Percentiles rank a stretch among this genome's conserved stretches.
phyloP scores from a whole-genome alignment of 495 filamentous ascomycete species.

The Aspergillus nanangensis region DNA sequence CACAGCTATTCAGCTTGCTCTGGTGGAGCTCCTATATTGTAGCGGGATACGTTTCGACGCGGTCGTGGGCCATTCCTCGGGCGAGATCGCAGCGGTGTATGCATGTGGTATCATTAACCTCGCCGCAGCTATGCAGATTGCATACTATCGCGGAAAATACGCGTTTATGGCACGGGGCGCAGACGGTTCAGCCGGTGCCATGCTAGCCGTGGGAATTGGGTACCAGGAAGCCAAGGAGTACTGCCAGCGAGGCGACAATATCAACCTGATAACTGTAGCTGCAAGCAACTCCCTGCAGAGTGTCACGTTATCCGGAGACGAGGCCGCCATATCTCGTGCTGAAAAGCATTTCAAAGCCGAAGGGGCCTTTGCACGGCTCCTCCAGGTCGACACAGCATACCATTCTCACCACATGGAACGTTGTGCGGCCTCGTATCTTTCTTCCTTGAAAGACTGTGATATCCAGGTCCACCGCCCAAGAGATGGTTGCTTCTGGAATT shows the following conservation, averaged over 20 bases:
- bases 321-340: conserved; percentile 39
- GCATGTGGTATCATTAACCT: conserved; percentile 24
- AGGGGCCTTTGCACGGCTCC: conserved; percentile 30
- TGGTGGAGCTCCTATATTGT: conserved; percentile 20
- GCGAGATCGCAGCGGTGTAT: conserved; percentile 32
- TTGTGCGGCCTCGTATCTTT: conserved; percentile 35
- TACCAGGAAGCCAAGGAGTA: conserved; percentile 25
- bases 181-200: background rate
- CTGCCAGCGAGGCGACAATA: conserved; percentile 24
- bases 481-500: background rate
- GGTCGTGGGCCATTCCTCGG: conserved; percentile 34
- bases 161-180: background rate
- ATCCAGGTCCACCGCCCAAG: background rate
- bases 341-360: conserved; percentile 38
- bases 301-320: conserved; percentile 34
- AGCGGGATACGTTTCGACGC: conserved; percentile 16
- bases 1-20: conserved; percentile 23
- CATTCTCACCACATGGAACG: conserved; percentile 43
- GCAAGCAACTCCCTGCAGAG: conserved; percentile 28
- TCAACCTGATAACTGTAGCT: conserved; percentile 23
- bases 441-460: conserved; percentile 11
- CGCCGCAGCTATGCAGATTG: conserved; percentile 42
- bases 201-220: conserved; percentile 13
- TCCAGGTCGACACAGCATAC: conserved; percentile 40
- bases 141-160: conserved; percentile 49